Evolutionary conservation across 352 stramenopile species (phyloP).

Genomic region (Thraustochytrium aureum): DNA sequence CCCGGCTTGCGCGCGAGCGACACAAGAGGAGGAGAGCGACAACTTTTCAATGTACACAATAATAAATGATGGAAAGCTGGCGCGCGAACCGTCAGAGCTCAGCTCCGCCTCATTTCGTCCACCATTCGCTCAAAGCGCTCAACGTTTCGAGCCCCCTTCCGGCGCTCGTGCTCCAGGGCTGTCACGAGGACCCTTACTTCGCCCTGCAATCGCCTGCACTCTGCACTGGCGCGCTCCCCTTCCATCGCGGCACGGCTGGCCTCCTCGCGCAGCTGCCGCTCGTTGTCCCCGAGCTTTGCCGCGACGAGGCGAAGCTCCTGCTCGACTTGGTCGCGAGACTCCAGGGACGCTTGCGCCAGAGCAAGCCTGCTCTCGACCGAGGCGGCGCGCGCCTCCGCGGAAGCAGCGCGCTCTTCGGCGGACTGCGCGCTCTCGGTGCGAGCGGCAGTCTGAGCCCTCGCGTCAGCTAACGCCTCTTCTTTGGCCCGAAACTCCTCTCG

Average conservation of each 20-base stretch:
- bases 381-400: neutral
- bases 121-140: conserved; percentile 26
- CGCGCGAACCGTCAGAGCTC: no score
- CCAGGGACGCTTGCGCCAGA: neutral
- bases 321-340: neutral
- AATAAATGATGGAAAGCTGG: no score
- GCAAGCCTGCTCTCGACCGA: neutral
- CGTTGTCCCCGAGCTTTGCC: no score
- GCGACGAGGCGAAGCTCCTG: neutral
- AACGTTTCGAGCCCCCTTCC: conserved; percentile 15
- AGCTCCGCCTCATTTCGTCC: neutral
- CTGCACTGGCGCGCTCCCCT: no score
- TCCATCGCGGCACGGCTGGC: neutral
- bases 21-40: no score
- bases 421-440: neutral
- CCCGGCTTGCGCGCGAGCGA: no score
- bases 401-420: neutral
- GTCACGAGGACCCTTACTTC: no score
- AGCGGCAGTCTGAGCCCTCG: neutral
- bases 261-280: neutral
- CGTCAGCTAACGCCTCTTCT: neutral
- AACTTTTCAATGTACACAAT: no score
- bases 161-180: conserved; percentile 31
- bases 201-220: no score
- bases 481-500: conserved; percentile 1